phyloP scores from a whole-genome alignment of 2,329 filamentous ascomycete species.

The Aspergillus jensenii region DNA sequence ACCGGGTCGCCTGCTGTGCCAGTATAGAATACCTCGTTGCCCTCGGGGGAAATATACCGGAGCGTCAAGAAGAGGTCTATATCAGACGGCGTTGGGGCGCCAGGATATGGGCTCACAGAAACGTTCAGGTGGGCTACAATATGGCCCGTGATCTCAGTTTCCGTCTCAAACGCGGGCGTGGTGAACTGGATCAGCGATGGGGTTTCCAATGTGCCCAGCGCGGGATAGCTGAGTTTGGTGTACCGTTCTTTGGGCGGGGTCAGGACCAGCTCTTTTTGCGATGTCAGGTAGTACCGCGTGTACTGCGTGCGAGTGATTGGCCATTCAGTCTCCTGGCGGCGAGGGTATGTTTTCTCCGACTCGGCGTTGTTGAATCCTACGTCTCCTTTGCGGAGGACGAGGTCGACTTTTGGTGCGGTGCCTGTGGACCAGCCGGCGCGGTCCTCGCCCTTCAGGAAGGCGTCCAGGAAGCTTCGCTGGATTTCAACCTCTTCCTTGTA shows the following conservation, averaged over 20 bases:
- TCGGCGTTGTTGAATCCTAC: conserved; percentile 66
- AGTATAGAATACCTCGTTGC: conserved; percentile 56
- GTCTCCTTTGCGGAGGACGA: conserved; percentile 65
- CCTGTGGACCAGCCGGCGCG: conserved; percentile 47
- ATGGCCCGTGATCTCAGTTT: conserved; percentile 71
- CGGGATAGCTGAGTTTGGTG: conserved; percentile 56
- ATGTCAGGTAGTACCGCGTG: conserved; percentile 60
- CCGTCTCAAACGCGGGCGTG: conserved; percentile 57
- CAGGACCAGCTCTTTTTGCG: conserved; percentile 43
- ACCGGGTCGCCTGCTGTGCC: conserved; percentile 57
- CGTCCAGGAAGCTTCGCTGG: conserved; percentile 67
- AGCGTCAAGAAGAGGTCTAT: conserved; percentile 59
- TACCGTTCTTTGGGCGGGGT: conserved; percentile 24
- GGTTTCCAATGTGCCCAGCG: conserved; percentile 57
- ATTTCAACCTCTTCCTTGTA: conserved; percentile 68
- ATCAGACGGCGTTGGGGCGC: conserved; percentile 45
- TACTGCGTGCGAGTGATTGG: conserved; percentile 66
- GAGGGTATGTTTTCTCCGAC: conserved; percentile 56
- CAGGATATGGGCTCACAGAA: conserved; percentile 48
- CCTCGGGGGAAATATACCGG: conserved; percentile 49
- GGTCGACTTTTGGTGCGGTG: conserved; percentile 59
- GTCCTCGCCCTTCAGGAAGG: conserved; percentile 69
- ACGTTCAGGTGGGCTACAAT: conserved; percentile 64
- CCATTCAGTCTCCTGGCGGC: conserved; percentile 63
- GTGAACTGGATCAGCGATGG: conserved; percentile 59